Evolutionary conservation across 2,329 filamentous ascomycete species (phyloP).

Genomic region (Pyrenophora seminiperda): DNA sequence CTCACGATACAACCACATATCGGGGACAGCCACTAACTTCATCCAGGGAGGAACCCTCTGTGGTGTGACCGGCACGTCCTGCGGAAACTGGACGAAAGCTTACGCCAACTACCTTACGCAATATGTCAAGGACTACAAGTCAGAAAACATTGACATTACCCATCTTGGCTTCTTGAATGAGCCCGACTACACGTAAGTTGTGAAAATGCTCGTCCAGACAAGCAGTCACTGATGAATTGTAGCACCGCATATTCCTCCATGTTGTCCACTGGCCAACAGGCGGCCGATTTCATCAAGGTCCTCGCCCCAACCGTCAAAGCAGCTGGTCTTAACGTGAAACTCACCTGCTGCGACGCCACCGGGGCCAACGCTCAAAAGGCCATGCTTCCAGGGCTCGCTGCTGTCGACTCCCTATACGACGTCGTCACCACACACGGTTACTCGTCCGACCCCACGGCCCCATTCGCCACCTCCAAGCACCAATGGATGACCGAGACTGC

Average conservation of each 20-base stretch:
- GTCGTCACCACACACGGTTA: not conserved
- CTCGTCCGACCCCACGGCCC: not conserved
- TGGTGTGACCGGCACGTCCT: not conserved
- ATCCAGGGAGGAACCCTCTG: not conserved
- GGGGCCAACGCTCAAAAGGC: not conserved
- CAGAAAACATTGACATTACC: not conserved
- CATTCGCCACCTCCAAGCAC: not conserved
- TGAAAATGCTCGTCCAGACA: not conserved
- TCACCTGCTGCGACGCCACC: not conserved
- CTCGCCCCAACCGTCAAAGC: not conserved
- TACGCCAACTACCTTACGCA: slow-evolving; percentile 1
- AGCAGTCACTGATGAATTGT: not conserved
- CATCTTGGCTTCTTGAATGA: not conserved
- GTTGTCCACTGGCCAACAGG: not conserved
- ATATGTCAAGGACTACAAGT: not conserved
- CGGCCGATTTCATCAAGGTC: not conserved
- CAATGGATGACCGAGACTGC: not conserved
- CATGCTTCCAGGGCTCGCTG: not conserved
- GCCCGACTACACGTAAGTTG: not conserved
- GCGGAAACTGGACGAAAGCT: not conserved
- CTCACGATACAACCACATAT: not conserved
- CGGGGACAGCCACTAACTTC: not conserved
- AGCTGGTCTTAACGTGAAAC: not conserved
- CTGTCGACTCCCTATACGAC: not conserved
- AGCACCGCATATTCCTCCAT: not conserved